Evolutionary conservation across 345 rosid species (phyloP).

Genomic region (Zanthoxylum bungeanum): DNA sequence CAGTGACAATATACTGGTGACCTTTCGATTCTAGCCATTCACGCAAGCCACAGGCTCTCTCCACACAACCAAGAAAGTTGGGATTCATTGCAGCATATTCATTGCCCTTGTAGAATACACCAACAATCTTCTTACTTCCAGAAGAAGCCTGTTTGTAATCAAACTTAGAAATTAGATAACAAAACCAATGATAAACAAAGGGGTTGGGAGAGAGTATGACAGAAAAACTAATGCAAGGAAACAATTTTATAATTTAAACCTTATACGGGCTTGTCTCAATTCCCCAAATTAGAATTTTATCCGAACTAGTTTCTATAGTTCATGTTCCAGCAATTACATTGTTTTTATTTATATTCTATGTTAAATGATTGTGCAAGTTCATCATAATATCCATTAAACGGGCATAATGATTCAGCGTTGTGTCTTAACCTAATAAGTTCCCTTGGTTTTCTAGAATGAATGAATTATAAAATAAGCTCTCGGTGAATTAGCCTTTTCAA

Average conservation of each 20-base stretch:
- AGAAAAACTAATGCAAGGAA: neutral
- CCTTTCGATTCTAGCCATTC: slow-evolving; percentile 83
- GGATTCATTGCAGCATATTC: slow-evolving; percentile 74
- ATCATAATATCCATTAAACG: neutral
- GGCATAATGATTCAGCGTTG: neutral
- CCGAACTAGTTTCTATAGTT: neutral
- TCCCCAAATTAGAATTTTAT: neutral
- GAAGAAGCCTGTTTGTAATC: slow-evolving; percentile 53
- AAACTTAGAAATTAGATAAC: neutral
- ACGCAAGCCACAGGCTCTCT: slow-evolving; percentile 73
- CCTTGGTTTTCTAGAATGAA: neutral
- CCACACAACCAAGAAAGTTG: slow-evolving; percentile 74
- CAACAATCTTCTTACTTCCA: slow-evolving; percentile 86
- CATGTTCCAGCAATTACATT: neutral
- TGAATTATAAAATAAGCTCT: no score
- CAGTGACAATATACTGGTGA: slow-evolving; percentile 82
- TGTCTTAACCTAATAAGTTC: no score
- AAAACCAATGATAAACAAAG: neutral
- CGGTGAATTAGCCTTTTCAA: no score
- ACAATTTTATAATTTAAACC: neutral
- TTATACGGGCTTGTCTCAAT: neutral
- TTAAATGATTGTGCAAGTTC: neutral
- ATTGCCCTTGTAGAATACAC: slow-evolving; percentile 93
- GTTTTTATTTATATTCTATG: neutral
- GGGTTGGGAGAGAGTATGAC: neutral